Conservation (phyloP, 78 protist species). For the Dictyostelium purpureum region DNA sequence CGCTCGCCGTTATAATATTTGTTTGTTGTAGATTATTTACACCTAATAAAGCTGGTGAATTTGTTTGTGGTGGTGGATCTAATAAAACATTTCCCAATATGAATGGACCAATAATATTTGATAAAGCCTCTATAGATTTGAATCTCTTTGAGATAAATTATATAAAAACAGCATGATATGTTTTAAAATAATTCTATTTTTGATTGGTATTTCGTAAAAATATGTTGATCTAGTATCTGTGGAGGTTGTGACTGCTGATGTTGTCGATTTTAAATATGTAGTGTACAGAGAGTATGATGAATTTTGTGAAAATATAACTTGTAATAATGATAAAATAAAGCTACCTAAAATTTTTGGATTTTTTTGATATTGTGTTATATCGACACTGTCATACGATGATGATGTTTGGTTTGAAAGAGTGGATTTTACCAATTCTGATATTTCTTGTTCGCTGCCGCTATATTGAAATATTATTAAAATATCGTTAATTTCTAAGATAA, state of each 20-base stretch:
- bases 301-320: slow-evolving; percentile 44
- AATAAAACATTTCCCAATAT: slow-evolving; percentile 36
- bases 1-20: too few relatives aligned
- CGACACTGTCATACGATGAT: neutral
- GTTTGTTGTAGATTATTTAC: slow-evolving; percentile 3
- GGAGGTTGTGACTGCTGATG: neutral
- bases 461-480: slow-evolving; percentile 55
- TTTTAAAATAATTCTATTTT: slow-evolving; percentile 42
- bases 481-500: neutral
- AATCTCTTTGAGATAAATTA: neutral
- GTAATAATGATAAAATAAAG: slow-evolving; percentile 38
- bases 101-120: slow-evolving; percentile 59
- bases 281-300: slow-evolving; percentile 56
- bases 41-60: neutral
- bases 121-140: slow-evolving; percentile 26
- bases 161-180: slow-evolving; percentile 62
- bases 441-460: slow-evolving; percentile 34
- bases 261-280: slow-evolving; percentile 47
- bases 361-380: neutral
- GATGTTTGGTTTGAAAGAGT: neutral
- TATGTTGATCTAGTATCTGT: neutral
- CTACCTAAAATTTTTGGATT: slow-evolving; percentile 33
- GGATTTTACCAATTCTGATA: slow-evolving; percentile 11
- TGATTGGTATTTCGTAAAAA: slow-evolving; percentile 46
- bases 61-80: neutral